Evolutionary conservation across 2,329 filamentous ascomycete genomes (phyloP).

Genomic region (Lachnellula suecica): DNA sequence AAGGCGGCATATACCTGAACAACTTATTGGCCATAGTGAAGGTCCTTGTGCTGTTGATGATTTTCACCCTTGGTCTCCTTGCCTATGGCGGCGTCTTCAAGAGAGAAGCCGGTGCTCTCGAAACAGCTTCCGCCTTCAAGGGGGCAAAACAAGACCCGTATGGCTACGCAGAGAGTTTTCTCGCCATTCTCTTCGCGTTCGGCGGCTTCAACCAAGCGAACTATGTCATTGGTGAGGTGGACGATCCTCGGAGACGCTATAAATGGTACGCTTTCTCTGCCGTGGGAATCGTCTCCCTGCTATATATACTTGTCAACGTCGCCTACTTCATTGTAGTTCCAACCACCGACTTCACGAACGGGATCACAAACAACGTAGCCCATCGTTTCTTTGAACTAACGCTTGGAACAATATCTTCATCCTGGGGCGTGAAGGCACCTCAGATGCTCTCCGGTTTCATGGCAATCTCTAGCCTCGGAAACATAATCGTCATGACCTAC

Average conservation of each 20-base stretch:
- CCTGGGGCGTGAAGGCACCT: conserved; percentile 16
- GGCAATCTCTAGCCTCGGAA: conserved; percentile 53
- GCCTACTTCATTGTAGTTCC: conserved; percentile 44
- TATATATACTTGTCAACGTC: conserved; percentile 41
- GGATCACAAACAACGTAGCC: conserved; percentile 23
- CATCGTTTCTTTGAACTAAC: conserved; percentile 35
- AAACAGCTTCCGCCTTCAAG: background rate
- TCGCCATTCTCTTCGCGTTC: conserved; percentile 42
- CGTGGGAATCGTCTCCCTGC: conserved; percentile 32
- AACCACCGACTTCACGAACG: conserved; percentile 21
- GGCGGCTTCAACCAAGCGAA: conserved; percentile 43
- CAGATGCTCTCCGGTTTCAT: conserved; percentile 48
- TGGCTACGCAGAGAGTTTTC: conserved; percentile 38
- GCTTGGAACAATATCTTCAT: conserved; percentile 31
- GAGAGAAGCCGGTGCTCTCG: background rate
- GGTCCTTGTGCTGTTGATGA: conserved; percentile 45
- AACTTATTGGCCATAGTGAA: conserved; percentile 52
- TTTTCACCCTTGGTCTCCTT: conserved; percentile 38
- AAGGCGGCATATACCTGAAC: conserved; percentile 50
- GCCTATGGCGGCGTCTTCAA: conserved; percentile 1
- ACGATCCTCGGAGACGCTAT: conserved; percentile 37
- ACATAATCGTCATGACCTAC: conserved; percentile 58
- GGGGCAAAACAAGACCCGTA: conserved; percentile 7
- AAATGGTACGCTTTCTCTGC: conserved; percentile 36
- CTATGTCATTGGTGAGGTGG: conserved; percentile 39